Conservation (phyloP, 805 yeast genomes). For the Kazachstania taianensis region DNA sequence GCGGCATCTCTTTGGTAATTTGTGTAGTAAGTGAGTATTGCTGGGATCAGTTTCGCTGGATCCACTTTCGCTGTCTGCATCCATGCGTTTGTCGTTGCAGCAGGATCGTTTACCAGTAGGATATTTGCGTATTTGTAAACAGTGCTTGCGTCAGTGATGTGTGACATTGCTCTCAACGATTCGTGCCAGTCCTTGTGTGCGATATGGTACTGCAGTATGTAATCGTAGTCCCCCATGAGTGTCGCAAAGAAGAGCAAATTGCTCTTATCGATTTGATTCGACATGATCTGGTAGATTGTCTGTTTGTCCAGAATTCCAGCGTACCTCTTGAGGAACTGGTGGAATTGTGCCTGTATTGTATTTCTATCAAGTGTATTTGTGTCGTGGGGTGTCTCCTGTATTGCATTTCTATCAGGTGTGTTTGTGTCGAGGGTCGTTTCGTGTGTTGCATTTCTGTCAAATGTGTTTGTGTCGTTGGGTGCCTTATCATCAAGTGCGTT, state of each 20-base stretch:
- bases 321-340: conserved; percentile 41
- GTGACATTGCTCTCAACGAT: conserved; percentile 48
- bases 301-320: conserved; percentile 46
- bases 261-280: conserved; percentile 52
- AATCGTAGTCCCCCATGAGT: conserved; percentile 55
- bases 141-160: conserved; percentile 37
- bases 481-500: conserved; percentile 29
- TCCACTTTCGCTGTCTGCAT: conserved; percentile 42
- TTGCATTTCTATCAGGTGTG: conserved; percentile 13
- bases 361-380: conserved; percentile 13
- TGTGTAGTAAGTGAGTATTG: conserved; percentile 60
- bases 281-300: conserved; percentile 63
- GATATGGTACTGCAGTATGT: conserved; percentile 60
- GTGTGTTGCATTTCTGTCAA: conserved; percentile 18
- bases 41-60: conserved; percentile 60
- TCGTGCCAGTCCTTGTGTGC: conserved; percentile 63
- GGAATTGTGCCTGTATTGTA: conserved; percentile 28
- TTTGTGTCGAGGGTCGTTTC: conserved; percentile 21
- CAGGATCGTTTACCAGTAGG: conserved; percentile 57
- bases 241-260: conserved; percentile 62
- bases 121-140: conserved; percentile 64
- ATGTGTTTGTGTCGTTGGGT: conserved; percentile 15
- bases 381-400: conserved; percentile 23
- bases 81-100: conserved; percentile 71
- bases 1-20: conserved; percentile 23